phyloP scores from a whole-genome alignment of 164 flowering plant genomes.

The Dillenia suffruticosa region DNA sequence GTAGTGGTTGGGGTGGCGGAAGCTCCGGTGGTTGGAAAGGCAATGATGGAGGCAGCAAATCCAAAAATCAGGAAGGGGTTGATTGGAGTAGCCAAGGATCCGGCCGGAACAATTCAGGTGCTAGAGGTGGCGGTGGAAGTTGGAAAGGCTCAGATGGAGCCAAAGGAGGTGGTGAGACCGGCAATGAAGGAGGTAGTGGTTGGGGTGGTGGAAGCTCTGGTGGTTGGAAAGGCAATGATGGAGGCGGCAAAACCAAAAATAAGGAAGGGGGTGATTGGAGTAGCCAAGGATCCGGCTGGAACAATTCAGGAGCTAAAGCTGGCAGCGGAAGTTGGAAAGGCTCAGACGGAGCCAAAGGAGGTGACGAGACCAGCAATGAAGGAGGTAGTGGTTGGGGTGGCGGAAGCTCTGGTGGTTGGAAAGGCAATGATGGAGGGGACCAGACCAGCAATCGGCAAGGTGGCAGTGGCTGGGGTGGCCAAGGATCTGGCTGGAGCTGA shows the following conservation, averaged over 20 bases:
- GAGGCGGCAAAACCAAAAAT: background rate
- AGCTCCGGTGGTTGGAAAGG: background rate
- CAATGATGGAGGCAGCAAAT: background rate
- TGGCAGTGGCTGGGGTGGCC: background rate
- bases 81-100: slow-evolving; percentile 12
- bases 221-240: background rate
- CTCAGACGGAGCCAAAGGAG: slow-evolving; percentile 1
- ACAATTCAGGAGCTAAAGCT: background rate
- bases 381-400: slow-evolving; percentile 9
- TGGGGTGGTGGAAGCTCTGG: slow-evolving; percentile 5
- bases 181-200: slow-evolving; percentile 4
- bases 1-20: slow-evolving; percentile 7
- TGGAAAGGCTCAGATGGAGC: slow-evolving; percentile 8
- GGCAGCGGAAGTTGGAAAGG: background rate
- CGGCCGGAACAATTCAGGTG: slow-evolving; percentile 4
- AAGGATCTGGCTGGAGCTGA: slow-evolving; percentile 8
- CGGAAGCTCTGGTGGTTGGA: background rate
- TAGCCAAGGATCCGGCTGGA: slow-evolving; percentile 3
- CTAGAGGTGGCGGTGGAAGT: background rate
- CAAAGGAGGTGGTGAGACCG: slow-evolving; percentile 8
- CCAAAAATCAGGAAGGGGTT: slow-evolving; percentile 1
- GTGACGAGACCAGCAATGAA: slow-evolving; percentile 3
- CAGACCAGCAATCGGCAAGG: background rate
- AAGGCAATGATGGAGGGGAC: too few species aligned
- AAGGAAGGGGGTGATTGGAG: background rate